Percentiles rank a stretch among this genome's conserved stretches.
These are phyloP conservation scores for Blastomyces emzantsi DNA, from an alignment of 2,329 filamentous ascomycete species.

Conservation along the genomic window DNA sequence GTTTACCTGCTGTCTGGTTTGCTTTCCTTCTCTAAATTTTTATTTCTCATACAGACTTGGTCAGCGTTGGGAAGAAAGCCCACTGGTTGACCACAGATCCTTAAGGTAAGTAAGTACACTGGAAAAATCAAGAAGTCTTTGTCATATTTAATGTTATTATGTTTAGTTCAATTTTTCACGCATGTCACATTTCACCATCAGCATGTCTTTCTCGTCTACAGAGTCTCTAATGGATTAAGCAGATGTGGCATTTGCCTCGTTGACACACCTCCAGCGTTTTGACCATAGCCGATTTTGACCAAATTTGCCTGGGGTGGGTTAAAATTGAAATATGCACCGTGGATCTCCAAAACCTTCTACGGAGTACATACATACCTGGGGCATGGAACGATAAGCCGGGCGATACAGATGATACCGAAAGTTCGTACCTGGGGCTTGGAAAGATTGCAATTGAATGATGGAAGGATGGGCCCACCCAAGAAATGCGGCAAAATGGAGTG, in stretches of 20 bases:
- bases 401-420: not conserved
- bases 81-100: not conserved
- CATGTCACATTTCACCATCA: not conserved
- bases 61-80: not conserved
- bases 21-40: not conserved
- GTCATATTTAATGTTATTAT: not conserved
- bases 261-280: not conserved
- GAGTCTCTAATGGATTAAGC: not conserved
- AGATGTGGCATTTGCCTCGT: not conserved
- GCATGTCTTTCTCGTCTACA: not conserved
- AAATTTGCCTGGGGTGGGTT: not conserved
- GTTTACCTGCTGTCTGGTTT: not conserved
- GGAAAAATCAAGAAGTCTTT: not conserved
- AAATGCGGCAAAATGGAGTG: not conserved
- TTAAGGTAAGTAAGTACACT: not conserved
- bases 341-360: not conserved
- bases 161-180: not conserved
- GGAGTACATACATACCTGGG: too few relatives aligned
- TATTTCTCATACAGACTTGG: not conserved
- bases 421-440: not conserved
- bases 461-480: not conserved
- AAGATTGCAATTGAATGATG: not conserved
- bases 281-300: not conserved
- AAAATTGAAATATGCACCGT: not conserved
- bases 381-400: not conserved